Percentiles rank a stretch among this genome's conserved stretches.
Evolutionary conservation across 208 protist genomes (phyloP).

Genomic region (Leishmania tropica): DNA sequence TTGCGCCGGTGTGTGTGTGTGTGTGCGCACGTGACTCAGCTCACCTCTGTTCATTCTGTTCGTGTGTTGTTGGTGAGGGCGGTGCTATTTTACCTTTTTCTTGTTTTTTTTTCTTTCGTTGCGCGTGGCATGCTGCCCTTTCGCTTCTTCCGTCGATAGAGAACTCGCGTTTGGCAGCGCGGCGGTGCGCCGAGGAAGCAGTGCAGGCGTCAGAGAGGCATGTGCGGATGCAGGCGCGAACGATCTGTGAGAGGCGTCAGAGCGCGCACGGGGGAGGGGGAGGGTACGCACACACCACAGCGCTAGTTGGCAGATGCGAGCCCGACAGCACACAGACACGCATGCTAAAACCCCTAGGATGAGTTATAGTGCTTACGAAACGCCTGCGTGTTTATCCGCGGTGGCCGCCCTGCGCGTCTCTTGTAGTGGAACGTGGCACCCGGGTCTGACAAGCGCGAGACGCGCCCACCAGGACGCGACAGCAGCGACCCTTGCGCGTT

Average conservation of each 20-base stretch:
- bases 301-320: neutral
- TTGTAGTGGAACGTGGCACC: constrained; percentile 50
- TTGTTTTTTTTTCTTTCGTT: neutral
- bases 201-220: neutral
- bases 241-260: neutral
- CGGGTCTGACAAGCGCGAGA: constrained; percentile 35
- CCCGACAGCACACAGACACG: neutral
- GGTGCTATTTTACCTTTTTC: neutral
- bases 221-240: neutral
- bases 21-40: neutral
- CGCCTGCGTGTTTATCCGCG: constrained; percentile 28
- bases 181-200: neutral
- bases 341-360: constrained; percentile 25
- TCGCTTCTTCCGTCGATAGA: neutral
- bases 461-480: constrained; percentile 57
- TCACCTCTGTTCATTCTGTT: neutral
- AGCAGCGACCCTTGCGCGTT: constrained; percentile 50
- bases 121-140: neutral
- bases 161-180: neutral
- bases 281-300: neutral
- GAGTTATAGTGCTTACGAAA: constrained; percentile 58
- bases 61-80: neutral
- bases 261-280: neutral
- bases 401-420: constrained; percentile 1
- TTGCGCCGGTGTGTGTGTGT: neutral